Base-by-base conservation (phyloP, 441 rosid species). In the Pelargonium fulgidum region DNA sequence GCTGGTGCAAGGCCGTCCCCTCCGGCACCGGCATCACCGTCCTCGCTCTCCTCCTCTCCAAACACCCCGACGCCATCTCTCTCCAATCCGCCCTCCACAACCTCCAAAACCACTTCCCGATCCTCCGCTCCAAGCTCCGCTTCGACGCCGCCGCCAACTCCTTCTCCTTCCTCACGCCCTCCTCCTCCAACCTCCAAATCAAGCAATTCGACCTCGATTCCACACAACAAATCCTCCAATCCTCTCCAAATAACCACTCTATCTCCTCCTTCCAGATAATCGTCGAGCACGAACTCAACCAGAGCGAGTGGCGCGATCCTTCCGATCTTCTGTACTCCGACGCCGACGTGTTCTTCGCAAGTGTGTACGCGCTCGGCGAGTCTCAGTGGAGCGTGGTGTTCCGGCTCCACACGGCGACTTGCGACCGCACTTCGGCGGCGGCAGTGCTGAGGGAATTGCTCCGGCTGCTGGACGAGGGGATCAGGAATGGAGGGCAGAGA, bases 1-100 rank as follows among this genome's bases (percentile, higher is more conserved):
- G 97, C 70, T 93, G 97, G 98, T 93, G 96, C 85, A 86, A 77
- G 79, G 92, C 94, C 1, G 88, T 89, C 6, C 81, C 89, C 1
- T 68, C 70, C 10, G 98, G 97, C 63, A 93, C 98, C 4, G 96
- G 94, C 68, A 82, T 86, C 80, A 86, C 97, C 4, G 96, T 89
- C 73, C 77, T 93, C n/a, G 82, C 86, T 45, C 92, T 93, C 71
- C 85, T 81, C 67, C 82, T 91, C 7, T 72, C 83, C 9, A 79
- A 80, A 65, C 80, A 71, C 0, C 90, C 87, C 0, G 63, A 81
- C 45, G 64, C 85, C 59, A 63, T 72, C 13, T 56, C 69, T 75
- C 81, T 91, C 80, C 85, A 81, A 75, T 67, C 65, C 7, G 80
- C 85, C 79, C 81, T 93, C 81, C 72, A 48, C 71, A 71, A 67